Percentiles rank a stretch among this genome's conserved stretches.
Evolutionary conservation across 2,329 filamentous ascomycete genomes (phyloP).

Genomic region (Trematosphaeria pertusa): DNA sequence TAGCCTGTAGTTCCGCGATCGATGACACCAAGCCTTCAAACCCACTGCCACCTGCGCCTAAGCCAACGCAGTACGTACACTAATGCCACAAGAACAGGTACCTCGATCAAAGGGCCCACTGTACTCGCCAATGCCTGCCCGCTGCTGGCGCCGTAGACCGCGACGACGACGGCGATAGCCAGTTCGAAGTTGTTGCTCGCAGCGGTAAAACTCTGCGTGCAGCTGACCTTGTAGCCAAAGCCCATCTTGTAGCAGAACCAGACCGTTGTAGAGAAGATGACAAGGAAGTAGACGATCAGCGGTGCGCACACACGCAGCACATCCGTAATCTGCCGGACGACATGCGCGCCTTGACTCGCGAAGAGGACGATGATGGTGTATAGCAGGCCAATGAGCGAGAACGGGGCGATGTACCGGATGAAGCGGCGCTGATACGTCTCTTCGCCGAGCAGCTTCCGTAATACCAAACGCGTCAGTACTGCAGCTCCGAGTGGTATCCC

Average conservation of each 20-base stretch:
- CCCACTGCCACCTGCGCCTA: slow-evolving; percentile 63
- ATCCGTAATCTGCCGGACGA: slow-evolving; percentile 82
- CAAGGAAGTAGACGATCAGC: slow-evolving; percentile 78
- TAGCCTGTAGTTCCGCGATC: too few species aligned
- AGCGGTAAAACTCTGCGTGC: slow-evolving; percentile 86
- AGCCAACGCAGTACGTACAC: slow-evolving; percentile 76
- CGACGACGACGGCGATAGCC: slow-evolving; percentile 86
- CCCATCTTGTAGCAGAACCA: slow-evolving; percentile 68
- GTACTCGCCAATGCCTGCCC: slow-evolving; percentile 83
- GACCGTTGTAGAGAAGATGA: slow-evolving; percentile 76
- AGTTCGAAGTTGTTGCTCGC: slow-evolving; percentile 95
- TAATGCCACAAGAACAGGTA: slow-evolving; percentile 78
- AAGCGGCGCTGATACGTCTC: slow-evolving; percentile 73
- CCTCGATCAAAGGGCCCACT: slow-evolving; percentile 85
- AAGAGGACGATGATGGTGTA: slow-evolving; percentile 90
- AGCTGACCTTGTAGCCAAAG: slow-evolving; percentile 73
- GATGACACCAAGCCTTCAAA: too few species aligned
- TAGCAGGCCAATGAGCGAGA: slow-evolving; percentile 80
- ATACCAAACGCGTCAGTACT: slow-evolving; percentile 72
- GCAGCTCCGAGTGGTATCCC: slow-evolving; percentile 82
- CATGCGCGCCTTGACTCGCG: slow-evolving; percentile 79
- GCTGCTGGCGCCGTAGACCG: slow-evolving; percentile 78
- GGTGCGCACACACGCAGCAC: slow-evolving; percentile 83
- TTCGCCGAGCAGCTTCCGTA: slow-evolving; percentile 63
- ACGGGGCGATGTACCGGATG: slow-evolving; percentile 72